Evolutionary conservation across 2,329 filamentous ascomycete species (phyloP).

Genomic region (Allantophomopsis cytisporea): DNA sequence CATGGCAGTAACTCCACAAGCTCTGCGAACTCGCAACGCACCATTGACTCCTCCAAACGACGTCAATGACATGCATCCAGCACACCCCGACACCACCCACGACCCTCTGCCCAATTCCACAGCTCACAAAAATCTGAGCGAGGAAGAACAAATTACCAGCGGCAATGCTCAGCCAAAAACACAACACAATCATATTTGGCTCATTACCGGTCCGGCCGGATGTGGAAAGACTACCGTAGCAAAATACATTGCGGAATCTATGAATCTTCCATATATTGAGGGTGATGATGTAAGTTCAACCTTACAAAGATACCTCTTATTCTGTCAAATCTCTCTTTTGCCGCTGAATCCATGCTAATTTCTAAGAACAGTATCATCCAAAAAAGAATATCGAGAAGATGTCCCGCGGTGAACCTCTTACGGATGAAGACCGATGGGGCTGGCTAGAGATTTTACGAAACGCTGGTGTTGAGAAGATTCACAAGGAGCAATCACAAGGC

Average conservation of each 20-base stretch:
- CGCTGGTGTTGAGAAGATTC: slow-evolving; percentile 44
- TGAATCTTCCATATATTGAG: slow-evolving; percentile 60
- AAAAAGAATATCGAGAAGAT: slow-evolving; percentile 82
- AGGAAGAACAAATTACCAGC: slow-evolving; percentile 4
- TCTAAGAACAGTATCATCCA: slow-evolving; percentile 49
- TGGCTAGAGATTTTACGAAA: slow-evolving; percentile 76
- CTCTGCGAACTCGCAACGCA: neutral
- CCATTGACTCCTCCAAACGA: neutral
- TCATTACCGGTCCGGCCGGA: slow-evolving; percentile 67
- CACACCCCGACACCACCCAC: neutral
- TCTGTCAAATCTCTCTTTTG: neutral
- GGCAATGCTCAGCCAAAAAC: slow-evolving; percentile 9
- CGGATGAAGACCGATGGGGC: slow-evolving; percentile 92
- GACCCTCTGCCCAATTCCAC: neutral
- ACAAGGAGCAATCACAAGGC: slow-evolving; percentile 29
- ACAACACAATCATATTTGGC: slow-evolving; percentile 56
- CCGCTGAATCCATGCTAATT: neutral
- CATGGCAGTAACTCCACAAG: too few relatives aligned
- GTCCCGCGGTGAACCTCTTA: slow-evolving; percentile 69
- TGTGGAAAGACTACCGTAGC: slow-evolving; percentile 71
- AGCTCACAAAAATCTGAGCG: neutral
- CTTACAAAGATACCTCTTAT: neutral
- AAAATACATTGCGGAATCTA: slow-evolving; percentile 43
- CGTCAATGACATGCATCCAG: neutral
- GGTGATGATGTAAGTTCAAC: slow-evolving; percentile 56